Percentiles rank a stretch among this genome's conserved stretches.
Conservation (phyloP, 2,329 filamentous ascomycete genomes). For the Sporothrix pseudoabietina region DNA sequence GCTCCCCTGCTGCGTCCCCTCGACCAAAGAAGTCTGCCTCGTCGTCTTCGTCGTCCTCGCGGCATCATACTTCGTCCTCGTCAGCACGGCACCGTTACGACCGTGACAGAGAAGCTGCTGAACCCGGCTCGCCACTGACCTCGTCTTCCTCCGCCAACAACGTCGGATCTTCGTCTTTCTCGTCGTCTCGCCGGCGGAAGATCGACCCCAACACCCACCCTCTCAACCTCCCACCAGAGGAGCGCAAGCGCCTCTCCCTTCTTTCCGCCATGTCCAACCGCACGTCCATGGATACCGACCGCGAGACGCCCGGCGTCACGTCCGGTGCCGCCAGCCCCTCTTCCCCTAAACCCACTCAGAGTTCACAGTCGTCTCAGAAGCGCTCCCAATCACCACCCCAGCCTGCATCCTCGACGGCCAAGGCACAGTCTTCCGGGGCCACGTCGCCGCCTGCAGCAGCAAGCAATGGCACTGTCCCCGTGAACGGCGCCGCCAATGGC, state of each 20-base stretch:
- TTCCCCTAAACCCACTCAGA: constrained; percentile 42
- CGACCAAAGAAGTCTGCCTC: constrained; percentile 26
- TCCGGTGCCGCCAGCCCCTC: constrained; percentile 48
- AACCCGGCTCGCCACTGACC: constrained; percentile 18
- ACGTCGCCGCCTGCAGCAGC: constrained; percentile 16
- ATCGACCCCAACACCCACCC: constrained; percentile 76
- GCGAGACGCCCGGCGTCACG: constrained; percentile 55
- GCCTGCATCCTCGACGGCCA: constrained; percentile 33
- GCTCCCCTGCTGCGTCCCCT: constrained; percentile 4
- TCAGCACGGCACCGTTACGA: constrained; percentile 11
- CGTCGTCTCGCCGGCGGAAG: constrained; percentile 54
- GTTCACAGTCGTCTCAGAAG: constrained; percentile 29
- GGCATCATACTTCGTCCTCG: constrained; percentile 22
- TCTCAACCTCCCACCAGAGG: constrained; percentile 85
- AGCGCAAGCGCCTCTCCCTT: constrained; percentile 74
- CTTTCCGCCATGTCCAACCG: constrained; percentile 65
- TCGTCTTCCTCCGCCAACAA: constrained; percentile 8
- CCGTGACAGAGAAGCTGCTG: background rate
- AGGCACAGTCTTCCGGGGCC: constrained; percentile 40
- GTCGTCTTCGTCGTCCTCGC: constrained; percentile 17
- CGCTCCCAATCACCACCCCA: constrained; percentile 42
- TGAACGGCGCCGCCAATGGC: constrained; percentile 49
- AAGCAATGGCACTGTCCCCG: constrained; percentile 48
- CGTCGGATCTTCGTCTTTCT: constrained; percentile 46
- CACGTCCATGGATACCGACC: constrained; percentile 77